Evolutionary conservation across 495 filamentous ascomycete genomes (phyloP), one percentile per base, ranked within the genome.

Genomic region (Neurospora sublineolata): DNA sequence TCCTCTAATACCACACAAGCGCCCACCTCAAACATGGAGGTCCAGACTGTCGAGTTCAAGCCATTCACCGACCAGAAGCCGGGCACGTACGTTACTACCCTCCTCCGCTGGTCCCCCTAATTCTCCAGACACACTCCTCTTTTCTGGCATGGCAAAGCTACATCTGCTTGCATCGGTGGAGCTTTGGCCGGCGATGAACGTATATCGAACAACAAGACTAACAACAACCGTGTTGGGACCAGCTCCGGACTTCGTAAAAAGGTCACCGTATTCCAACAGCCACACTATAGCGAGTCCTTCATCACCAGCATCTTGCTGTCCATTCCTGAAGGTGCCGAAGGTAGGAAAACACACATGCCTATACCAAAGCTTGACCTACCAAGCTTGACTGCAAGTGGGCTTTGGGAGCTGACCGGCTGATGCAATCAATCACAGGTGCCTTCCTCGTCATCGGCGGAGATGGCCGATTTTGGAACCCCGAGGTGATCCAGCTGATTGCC

Each of bases 171-270:
- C n/a, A 68, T 18, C n/a, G 18, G 14, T 18, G 33, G 33, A 33
- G 20, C 16, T 38, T 40, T 37, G 40, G 69, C 46, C 16, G 37
- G 11, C 33, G 60, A 60, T 37, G 42, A 42, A 39, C 14, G 30
- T 38, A 44, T 27, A 64, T 14, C 52, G 27, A 64, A 36, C 52
- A 64, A 9, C 52, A 64, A 64, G 7, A 64, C 52, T 64, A 64
- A 64, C 52, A 58, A 27, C 12, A 64, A 40, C 68, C 33, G 40
- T 41, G 38, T 52, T 44, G 60, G 46, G 68, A 39, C 71, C 67
- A 98, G 95, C 76, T 99, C 95, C 73, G 95, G 95, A 77, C 91
- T 99, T 76, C 93, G 95, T 73, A 99, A 99, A 85, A 99, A 97
- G 88, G 96, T 98, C 82, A 92, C 91, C 79, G 91, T 97, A 80